Base-by-base conservation (phyloP, 306 rosid species). In the Rosa rugosa region DNA sequence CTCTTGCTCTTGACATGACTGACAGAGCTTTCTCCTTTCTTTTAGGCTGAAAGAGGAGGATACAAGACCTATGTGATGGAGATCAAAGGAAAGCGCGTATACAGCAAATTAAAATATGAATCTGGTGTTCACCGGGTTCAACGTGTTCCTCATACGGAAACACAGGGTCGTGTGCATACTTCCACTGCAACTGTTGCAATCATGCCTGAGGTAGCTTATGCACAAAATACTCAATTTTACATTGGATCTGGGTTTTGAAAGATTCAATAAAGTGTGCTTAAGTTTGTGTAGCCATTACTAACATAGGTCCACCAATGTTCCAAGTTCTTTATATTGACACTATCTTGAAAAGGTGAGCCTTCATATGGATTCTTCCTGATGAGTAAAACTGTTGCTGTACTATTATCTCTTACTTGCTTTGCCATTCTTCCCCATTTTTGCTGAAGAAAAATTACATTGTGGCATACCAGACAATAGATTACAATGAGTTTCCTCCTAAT, bases 41-140 rank as follows among this genome's bases (percentile, higher is more conserved):
- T 77, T 73, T 79, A 95, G 99, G 97, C 99, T 72, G 99, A 95
- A 83, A 91, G 89, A 76, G 99, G 98, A 79, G 99, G 99, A 72
- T 95, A 77, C 89, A 95, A 95, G 91, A 91, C 99, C 73, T 91
- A 56, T 80, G 99, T 93, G 91, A 87, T 93, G 98, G 99, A 95
- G 87, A 83, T 95, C 56, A 95, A 95, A 80, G 99, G 99, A 80
- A 90, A 82, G 0, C 86, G 91, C 81, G 98, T 95, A 80, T 93
- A 93, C 88, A 95, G 98, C 83, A 95, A 93, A 89, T 85, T 95
- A 79, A 93, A 93, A 87, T 95, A 86, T 12, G 99, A 95, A 82
- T 93, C 99, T 51, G 99, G 99, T 76, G 99, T 95, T 80, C 99
- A 95, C 65, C 91, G 99, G 69, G 99, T 95, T 81, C 99, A 95